Base-by-base conservation (phyloP, 306 rosid species). In the Sechiopsis laciniata region DNA sequence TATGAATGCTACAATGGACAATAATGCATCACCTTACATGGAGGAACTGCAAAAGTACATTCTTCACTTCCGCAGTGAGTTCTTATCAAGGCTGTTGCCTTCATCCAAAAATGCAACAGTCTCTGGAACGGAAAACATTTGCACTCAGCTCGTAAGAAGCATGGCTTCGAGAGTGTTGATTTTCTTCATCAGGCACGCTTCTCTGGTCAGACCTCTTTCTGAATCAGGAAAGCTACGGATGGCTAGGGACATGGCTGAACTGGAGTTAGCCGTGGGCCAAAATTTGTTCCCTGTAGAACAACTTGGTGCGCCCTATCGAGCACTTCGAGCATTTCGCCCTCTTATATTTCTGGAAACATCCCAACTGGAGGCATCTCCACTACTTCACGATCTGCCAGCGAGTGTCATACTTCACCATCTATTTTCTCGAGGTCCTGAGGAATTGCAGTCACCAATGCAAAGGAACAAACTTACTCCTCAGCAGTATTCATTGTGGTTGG, bases 161-260 rank as follows among this genome's bases (percentile, higher is more conserved):
- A 91, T 86, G 96, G 96, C 99, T 71, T 91, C 96, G 9, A 86
- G 99, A 42, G 96, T 95, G 80, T 85, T 91, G 56, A 89, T 89
- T 71, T 89, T 89, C 90, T 95, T 91, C 75, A 91, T 95, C 81
- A 85, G 97, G 74, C 99, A 95, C 42, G 97, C 99, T 80, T 91
- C 99, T 78, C 97, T 95, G 8, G 91, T 95, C 65, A 85, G 99
- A 87, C 99, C 97, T 50, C 96, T 95, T 76, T 95, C 99, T 53
- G 99, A 95, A 84, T 91, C 99, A 24, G 99, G 99, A 77, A 91
- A 95, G 80, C 85, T 95, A 76, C 87, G 96, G 82, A 91, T 95
- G 99, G 99, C 97, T 55, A 84, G 99, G 88, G 97, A 95, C 81
- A 95, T 95, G 99, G 99, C 97, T 73, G 99, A 91, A 77, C 82